Evolutionary conservation across 2,329 filamentous ascomycete genomes (phyloP).

Genomic region (Cyanodermella asteris): DNA sequence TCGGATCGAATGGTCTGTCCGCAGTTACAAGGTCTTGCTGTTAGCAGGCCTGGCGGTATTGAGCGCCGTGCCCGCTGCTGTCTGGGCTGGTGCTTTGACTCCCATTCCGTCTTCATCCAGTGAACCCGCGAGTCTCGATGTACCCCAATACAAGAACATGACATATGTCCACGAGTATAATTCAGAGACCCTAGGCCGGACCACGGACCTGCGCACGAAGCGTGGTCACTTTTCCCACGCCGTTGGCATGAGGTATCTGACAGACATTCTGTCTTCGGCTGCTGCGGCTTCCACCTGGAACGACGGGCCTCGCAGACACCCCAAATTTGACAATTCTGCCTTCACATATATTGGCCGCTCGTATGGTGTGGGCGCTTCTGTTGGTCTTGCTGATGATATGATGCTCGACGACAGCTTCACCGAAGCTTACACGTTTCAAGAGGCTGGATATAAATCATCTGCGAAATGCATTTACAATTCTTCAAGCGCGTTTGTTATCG

Average conservation of each 20-base stretch:
- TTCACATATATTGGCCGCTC: constrained; percentile 12
- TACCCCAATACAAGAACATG: background rate
- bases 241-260: constrained; percentile 9
- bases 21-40: background rate
- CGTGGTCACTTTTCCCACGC: constrained; percentile 11
- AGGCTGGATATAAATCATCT: constrained; percentile 14
- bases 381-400: constrained; percentile 8
- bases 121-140: background rate
- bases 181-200: background rate
- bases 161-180: background rate
- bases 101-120: background rate
- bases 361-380: constrained; percentile 11
- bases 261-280: constrained; percentile 8
- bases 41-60: constrained; percentile 1
- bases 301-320: constrained; percentile 7
- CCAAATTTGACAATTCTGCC: constrained; percentile 11
- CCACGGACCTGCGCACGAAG: background rate
- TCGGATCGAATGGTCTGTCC: constrained; percentile 1
- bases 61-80: constrained; percentile 2
- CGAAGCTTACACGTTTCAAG: constrained; percentile 14
- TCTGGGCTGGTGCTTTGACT: constrained; percentile 5
- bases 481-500: constrained; percentile 13
- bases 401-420: background rate
- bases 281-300: constrained; percentile 9
- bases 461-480: constrained; percentile 18